Conservation (phyloP, 1,284 basidiomycete genomes). For the Gymnopus androsaceus region DNA sequence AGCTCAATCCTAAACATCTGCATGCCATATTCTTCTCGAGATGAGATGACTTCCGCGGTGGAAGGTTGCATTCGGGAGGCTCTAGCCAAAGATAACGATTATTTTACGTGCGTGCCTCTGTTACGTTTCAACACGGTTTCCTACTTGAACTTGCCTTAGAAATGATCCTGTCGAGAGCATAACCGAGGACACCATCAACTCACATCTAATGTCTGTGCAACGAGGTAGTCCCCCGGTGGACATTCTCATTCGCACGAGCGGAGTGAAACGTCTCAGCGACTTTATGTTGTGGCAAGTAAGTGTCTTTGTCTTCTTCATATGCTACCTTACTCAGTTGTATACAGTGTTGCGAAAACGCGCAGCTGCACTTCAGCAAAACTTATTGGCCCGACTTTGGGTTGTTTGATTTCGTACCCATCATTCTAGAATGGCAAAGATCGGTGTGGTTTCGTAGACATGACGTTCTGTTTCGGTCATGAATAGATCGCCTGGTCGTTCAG, state of each 20-base stretch:
- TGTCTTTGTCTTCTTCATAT: conserved; percentile 4
- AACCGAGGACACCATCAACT: conserved; percentile 66
- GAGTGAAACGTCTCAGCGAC: conserved; percentile 88
- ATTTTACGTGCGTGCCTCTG: conserved; percentile 7
- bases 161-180: conserved; percentile 37
- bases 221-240: conserved; percentile 82
- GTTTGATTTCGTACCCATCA: conserved; percentile 81
- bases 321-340: not conserved
- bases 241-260: conserved; percentile 89
- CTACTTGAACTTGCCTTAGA: not conserved
- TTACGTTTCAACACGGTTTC: not conserved
- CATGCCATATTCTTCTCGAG: conserved; percentile 90
- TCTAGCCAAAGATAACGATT: conserved; percentile 28
- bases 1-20: conserved; percentile 93
- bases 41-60: conserved; percentile 88
- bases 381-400: conserved; percentile 97
- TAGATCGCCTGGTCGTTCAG: too few species aligned
- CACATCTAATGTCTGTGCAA: conserved; percentile 66
- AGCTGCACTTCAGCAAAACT: conserved; percentile 87
- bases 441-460: conserved; percentile 44
- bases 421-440: conserved; percentile 85
- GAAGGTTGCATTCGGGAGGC: conserved; percentile 56
- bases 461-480: not conserved
- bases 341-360: conserved; percentile 79
- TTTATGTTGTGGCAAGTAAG: conserved; percentile 94